Base-by-base conservation (phyloP, 139 green algal species). In the Chlamydomonas incerta region DNA sequence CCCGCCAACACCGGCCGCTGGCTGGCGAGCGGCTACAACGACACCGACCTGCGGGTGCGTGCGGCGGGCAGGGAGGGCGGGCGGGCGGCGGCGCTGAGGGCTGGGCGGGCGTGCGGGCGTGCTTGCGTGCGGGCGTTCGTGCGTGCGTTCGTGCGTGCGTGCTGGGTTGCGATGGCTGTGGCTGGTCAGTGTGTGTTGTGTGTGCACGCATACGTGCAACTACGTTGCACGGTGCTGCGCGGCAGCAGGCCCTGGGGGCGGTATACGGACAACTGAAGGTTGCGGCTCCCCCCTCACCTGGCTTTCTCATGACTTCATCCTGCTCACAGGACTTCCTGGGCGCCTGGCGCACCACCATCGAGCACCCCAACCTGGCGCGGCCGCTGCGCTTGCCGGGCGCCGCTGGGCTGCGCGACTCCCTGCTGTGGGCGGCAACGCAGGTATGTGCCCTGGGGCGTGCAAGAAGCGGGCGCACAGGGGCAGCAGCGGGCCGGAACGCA, bases 371-470 rank as follows among this genome's bases (percentile, higher is more conserved):
- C 46, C n/a, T 46, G 5, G 77, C 77, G 29, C 77, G 74, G 46
- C 77, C 77, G 3, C 77, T 83, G 77, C 63, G 77, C 18, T 63
- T 83, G 65, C 77, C 77, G 10, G 77, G 63, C 11, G 63, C 77
- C 13, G 46, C 18, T 0, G 1, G 5, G 18, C 11, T 83, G 23
- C 75, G 77, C 10, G 62, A 74, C 77, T 46, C 47, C 9, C 35
- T 83, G 18, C 28, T 21, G 31, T 37, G 41, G 37, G 46, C 77
- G 6, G 29, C 63, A 0, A 21, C 34, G 63, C 41, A 74, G 37
- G 65, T n/a, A n/a, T n/a, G n/a, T n/a, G n/a, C n/a, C n/a, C n/a
- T n/a, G n/a, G n/a, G n/a, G n/a, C n/a, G n/a, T n/a, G n/a, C n/a
- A n/a, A n/a, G n/a, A n/a, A n/a, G n/a, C n/a, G n/a, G n/a, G n/a